These are phyloP conservation scores for Rhizophagus clarus DNA, from an alignment of 192 early-diverging fungal species.

Conservation along the genomic window DNA sequence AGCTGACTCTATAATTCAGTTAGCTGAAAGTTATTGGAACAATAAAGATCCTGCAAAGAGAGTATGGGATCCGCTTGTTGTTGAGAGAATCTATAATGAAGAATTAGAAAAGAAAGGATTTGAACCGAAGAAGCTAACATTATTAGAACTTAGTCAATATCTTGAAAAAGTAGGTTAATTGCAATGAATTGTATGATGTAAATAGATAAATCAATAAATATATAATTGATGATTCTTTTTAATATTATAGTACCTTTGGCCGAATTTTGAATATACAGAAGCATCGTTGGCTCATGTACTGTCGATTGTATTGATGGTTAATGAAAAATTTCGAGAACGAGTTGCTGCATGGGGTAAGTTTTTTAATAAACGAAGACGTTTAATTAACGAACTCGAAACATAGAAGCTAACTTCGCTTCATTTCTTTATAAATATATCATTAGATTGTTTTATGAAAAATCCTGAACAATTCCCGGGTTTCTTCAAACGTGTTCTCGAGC, in stretches of 20 bases:
- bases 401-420: neutral
- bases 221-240: neutral
- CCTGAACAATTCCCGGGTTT: constrained; percentile 59
- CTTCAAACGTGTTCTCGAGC: constrained; percentile 54
- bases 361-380: neutral
- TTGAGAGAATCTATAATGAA: constrained; percentile 63
- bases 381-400: neutral
- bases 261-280: constrained; percentile 51
- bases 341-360: constrained; percentile 61
- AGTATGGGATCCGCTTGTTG: constrained; percentile 53
- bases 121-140: constrained; percentile 60
- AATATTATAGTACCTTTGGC: constrained; percentile 76
- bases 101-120: constrained; percentile 56
- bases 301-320: constrained; percentile 83
- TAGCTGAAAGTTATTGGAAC: constrained; percentile 49
- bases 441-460: constrained; percentile 43
- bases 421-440: constrained; percentile 1
- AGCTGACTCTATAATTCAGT: constrained; percentile 48
- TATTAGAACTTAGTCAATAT: constrained; percentile 79
- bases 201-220: neutral
- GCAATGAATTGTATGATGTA: neutral
- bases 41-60: constrained; percentile 23
- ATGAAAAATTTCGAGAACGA: constrained; percentile 86
- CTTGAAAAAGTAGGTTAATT: constrained; percentile 63
- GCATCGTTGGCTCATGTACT: constrained; percentile 60